A percentile compares a stretch with the other conserved stretches of the same genome.
phyloP scores from a whole-genome alignment of 2,329 filamentous ascomycete species.

The Arachnomyces sp. region DNA sequence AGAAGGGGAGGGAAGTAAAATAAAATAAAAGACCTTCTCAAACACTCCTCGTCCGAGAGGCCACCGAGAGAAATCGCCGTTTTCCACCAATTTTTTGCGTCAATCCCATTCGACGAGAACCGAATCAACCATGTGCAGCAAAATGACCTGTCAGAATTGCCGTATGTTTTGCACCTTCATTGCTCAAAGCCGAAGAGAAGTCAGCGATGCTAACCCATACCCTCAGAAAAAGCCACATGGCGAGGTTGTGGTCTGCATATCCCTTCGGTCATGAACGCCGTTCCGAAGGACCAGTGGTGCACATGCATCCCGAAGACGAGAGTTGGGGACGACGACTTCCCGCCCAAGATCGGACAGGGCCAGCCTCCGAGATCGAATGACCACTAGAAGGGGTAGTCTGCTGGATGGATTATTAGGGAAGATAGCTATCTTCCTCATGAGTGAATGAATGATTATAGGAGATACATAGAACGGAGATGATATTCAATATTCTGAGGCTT shows the following conservation, averaged over 20 bases:
- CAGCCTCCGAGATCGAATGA: constrained; percentile 7
- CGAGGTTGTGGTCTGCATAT: constrained; percentile 47
- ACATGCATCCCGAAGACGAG: constrained; percentile 48
- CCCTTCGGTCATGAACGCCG: constrained; percentile 44
- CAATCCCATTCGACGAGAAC: no score
- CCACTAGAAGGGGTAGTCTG: constrained; percentile 1
- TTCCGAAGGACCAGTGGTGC: constrained; percentile 47
- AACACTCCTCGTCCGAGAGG: no score
- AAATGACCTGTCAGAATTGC: constrained; percentile 44
- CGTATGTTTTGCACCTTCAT: constrained; percentile 29
- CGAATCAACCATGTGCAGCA: constrained; percentile 41
- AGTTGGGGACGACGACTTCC: constrained; percentile 46
- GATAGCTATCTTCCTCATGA: no score
- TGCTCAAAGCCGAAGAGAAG: background rate
- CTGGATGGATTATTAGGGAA: background rate
- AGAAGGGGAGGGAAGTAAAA: no score
- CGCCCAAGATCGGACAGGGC: constrained; percentile 41
- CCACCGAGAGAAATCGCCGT: no score
- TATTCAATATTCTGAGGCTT: background rate
- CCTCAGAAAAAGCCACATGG: constrained; percentile 46
- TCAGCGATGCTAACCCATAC: no score
- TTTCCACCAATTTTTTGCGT: no score
- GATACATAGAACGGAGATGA: no score
- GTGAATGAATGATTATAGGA: no score
- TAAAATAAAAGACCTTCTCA: no score